Percentiles rank a stretch among this genome's conserved stretches.
These are phyloP conservation scores for Hsuehochloa calcarea DNA, from an alignment of 176 grass and related monocot species.

Conservation along the genomic window DNA sequence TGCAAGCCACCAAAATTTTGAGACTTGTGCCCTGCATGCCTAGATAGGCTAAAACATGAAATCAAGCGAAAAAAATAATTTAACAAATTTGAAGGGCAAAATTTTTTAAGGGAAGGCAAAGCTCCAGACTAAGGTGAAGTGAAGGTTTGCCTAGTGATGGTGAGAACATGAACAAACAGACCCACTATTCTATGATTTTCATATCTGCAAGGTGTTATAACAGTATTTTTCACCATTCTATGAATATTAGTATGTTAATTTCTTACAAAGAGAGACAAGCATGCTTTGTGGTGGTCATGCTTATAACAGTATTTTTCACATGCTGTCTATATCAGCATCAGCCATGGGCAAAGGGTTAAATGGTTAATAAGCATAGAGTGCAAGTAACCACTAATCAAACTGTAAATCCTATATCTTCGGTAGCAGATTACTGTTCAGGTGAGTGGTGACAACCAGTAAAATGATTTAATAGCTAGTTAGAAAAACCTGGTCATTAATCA, in stretches of 20 bases:
- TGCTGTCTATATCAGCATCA: slow-evolving; percentile 2
- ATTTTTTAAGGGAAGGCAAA: slow-evolving; percentile 17
- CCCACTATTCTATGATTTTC: not conserved
- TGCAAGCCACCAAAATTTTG: not conserved
- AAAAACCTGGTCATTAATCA: not conserved
- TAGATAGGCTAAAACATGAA: not conserved
- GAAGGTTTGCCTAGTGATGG: not conserved
- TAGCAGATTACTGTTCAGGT: not conserved
- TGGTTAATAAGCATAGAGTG: not conserved
- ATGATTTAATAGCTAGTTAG: not conserved
- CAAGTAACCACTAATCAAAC: slow-evolving; percentile 5
- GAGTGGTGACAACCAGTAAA: not conserved
- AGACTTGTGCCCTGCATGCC: not conserved
- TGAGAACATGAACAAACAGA: slow-evolving; percentile 10
- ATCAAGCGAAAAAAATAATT: not conserved
- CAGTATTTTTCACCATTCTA: not conserved
- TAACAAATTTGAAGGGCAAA: not conserved
- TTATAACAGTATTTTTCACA: slow-evolving; percentile 7
- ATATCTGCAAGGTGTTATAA: not conserved
- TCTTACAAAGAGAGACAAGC: not conserved
- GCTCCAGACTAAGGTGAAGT: not conserved
- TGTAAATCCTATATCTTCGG: not conserved
- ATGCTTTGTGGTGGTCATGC: not conserved
- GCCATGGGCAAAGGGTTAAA: not conserved
- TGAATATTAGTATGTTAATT: not conserved